Evolutionary conservation across 345 rosid genomes (phyloP).

Genomic region (Pelargonium nanum): DNA sequence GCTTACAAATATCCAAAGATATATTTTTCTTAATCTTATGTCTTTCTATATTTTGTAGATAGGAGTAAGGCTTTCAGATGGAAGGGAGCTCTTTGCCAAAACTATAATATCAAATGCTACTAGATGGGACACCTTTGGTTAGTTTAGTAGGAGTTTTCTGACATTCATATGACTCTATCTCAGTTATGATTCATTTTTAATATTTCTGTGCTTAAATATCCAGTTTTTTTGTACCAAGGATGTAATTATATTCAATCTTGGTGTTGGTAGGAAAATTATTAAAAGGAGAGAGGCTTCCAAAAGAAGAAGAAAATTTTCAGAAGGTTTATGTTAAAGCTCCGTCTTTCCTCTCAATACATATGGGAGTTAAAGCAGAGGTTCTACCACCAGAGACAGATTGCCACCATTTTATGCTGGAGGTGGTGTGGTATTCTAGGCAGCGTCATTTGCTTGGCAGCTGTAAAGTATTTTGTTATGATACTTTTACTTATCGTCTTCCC

Average conservation of each 20-base stretch:
- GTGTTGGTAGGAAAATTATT: conserved; percentile 58
- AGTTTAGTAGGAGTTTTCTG: conserved; percentile 19
- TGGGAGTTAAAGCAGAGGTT: conserved; percentile 83
- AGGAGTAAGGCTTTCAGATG: conserved; percentile 81
- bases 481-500: conserved; percentile 1
- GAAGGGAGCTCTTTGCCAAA: conserved; percentile 61
- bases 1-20: neutral
- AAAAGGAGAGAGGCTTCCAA: conserved; percentile 71
- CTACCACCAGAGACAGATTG: conserved; percentile 86
- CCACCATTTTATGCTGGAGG: conserved; percentile 95
- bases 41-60: conserved; percentile 35
- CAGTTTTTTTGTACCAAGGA: neutral
- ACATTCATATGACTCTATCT: conserved; percentile 6
- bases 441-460: conserved; percentile 8
- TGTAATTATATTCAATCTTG: neutral
- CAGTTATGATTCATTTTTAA: neutral
- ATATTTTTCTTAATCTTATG: conserved; percentile 10
- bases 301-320: conserved; percentile 86
- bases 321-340: conserved; percentile 87
- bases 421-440: conserved; percentile 13
- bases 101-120: conserved; percentile 90
- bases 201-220: neutral
- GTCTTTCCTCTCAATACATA: conserved; percentile 92
- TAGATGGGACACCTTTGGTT: conserved; percentile 99
- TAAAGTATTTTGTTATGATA: neutral